These are phyloP conservation scores for Kuraishia ogatae DNA, from an alignment of 805 yeast genomes.

Conservation along the genomic window DNA sequence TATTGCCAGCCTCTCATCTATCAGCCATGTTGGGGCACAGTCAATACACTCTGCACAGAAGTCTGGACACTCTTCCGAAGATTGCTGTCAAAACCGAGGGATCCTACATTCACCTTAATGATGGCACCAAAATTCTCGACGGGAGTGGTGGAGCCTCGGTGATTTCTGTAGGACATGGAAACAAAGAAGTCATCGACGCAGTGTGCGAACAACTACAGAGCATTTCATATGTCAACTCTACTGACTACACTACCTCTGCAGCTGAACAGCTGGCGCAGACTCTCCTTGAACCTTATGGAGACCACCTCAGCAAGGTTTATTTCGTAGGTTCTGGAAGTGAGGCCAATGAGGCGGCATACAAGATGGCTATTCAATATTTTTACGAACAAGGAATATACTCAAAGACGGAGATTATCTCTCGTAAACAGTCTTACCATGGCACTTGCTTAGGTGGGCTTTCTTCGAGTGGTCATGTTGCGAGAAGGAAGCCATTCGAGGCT, in stretches of 20 bases:
- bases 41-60: conserved; percentile 1
- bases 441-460: conserved; percentile 13
- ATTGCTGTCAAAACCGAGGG: conserved; percentile 5
- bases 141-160: conserved; percentile 17
- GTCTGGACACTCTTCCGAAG: background rate
- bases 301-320: conserved; percentile 8
- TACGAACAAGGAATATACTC: conserved; percentile 10
- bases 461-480: conserved; percentile 8
- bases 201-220: conserved; percentile 5
- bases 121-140: conserved; percentile 9
- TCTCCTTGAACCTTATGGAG: conserved; percentile 5
- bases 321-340: conserved; percentile 18
- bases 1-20: too few relatives aligned
- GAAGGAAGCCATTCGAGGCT: conserved; percentile 9
- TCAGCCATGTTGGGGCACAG: background rate
- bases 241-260: conserved; percentile 6
- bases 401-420: conserved; percentile 13
- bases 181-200: conserved; percentile 6
- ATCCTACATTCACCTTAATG: conserved; percentile 5
- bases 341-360: conserved; percentile 28
- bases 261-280: conserved; percentile 9
- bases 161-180: conserved; percentile 10
- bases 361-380: conserved; percentile 20
- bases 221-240: conserved; percentile 7
- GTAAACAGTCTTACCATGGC: conserved; percentile 17